Evolutionary conservation across 495 filamentous ascomycete species (phyloP).

Genomic region (Apiosordaria backusii): DNA sequence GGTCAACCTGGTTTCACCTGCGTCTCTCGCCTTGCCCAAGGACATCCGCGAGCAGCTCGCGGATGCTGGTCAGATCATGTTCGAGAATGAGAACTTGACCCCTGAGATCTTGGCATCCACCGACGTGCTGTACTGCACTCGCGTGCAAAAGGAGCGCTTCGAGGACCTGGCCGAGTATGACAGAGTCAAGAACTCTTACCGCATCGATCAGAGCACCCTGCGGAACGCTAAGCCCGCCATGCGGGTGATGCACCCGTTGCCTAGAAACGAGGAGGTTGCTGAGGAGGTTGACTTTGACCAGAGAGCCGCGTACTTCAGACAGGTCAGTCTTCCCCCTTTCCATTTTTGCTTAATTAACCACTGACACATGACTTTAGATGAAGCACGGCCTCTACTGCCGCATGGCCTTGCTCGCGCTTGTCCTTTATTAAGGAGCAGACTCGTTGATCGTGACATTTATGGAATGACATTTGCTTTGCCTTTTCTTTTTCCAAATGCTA

Average conservation of each 20-base stretch:
- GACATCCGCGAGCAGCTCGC: conserved; percentile 68
- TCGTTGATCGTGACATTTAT: conserved; percentile 18
- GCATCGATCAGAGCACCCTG: conserved; percentile 86
- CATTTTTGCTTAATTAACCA: conserved; percentile 26
- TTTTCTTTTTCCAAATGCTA: conserved; percentile 4
- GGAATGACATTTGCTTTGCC: conserved; percentile 6
- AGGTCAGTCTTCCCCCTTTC: conserved; percentile 60
- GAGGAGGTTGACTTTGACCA: conserved; percentile 98
- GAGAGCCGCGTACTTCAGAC: conserved; percentile 95
- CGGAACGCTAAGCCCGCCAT: conserved; percentile 87
- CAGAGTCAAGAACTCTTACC: conserved; percentile 76
- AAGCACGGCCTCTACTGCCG: conserved; percentile 94
- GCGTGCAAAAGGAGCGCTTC: conserved; percentile 95
- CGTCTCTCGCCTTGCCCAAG: conserved; percentile 69
- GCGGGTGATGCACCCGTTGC: conserved; percentile 92
- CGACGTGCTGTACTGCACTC: conserved; percentile 93
- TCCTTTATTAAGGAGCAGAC: conserved; percentile 58
- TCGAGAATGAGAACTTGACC: conserved; percentile 73
- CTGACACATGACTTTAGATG: conserved; percentile 65
- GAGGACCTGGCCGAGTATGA: conserved; percentile 74
- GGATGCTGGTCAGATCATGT: conserved; percentile 67
- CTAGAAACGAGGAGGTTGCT: conserved; percentile 83
- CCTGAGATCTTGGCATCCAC: conserved; percentile 76
- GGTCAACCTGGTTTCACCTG: conserved; percentile 85
- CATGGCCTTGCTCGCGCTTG: conserved; percentile 92